These are phyloP conservation scores for Rutstroemia sp. DNA, from an alignment of 2,329 filamentous ascomycete genomes.

Conservation along the genomic window DNA sequence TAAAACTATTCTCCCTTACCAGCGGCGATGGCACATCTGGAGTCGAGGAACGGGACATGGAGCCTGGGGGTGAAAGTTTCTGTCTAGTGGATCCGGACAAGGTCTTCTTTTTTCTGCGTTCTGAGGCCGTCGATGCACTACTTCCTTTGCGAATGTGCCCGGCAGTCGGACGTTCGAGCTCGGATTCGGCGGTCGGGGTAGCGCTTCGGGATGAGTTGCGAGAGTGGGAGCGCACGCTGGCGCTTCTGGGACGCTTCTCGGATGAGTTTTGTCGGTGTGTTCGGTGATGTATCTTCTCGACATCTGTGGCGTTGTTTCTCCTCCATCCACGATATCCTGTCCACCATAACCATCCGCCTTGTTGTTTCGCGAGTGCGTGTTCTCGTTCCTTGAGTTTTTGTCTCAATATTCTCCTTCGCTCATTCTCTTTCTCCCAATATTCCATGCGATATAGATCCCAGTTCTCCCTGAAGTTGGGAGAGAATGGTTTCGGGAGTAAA, in stretches of 20 bases:
- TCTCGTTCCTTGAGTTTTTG: conserved; percentile 62
- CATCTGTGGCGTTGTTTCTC: conserved; percentile 24
- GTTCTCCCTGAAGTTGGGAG: conserved; percentile 87
- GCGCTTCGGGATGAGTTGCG: conserved; percentile 30
- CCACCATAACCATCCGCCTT: conserved; percentile 80
- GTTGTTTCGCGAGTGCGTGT: conserved; percentile 57
- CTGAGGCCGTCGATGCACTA: conserved; percentile 24
- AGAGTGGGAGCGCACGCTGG: conserved; percentile 28
- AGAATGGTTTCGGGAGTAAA: conserved; percentile 89
- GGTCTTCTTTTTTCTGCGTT: conserved; percentile 23
- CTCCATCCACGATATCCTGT: conserved; percentile 59
- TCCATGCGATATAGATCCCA: conserved; percentile 93
- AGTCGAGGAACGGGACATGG: conserved; percentile 22
- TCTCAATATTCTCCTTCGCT: conserved; percentile 68
- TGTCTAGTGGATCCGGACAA: conserved; percentile 13
- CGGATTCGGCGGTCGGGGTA: conserved; percentile 27
- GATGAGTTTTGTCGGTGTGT: conserved; percentile 19
- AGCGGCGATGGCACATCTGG: conserved; percentile 27
- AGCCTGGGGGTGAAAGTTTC: conserved; percentile 21
- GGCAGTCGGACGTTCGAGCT: conserved; percentile 18
- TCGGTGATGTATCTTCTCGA: conserved; percentile 26
- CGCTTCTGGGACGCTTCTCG: conserved; percentile 22
- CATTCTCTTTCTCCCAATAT: conserved; percentile 97
- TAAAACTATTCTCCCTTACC: conserved; percentile 25
- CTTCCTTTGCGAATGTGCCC: conserved; percentile 20